phyloP scores from a whole-genome alignment of 306 rosid genomes.

The Acacia acuminata region DNA sequence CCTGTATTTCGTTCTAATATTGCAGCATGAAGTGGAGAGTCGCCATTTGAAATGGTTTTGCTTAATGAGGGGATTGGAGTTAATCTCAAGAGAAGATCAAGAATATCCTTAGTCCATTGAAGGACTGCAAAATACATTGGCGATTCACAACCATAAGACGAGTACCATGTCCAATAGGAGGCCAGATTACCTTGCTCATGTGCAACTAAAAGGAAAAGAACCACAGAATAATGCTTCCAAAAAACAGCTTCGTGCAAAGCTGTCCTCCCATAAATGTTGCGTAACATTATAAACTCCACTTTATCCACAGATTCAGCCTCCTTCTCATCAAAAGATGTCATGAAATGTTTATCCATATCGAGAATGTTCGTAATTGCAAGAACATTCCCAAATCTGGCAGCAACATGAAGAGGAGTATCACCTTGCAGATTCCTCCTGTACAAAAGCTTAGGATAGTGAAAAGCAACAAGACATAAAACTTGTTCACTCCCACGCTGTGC shows the following conservation, averaged over 20 bases:
- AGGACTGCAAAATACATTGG: conserved; percentile 36
- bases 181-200: not conserved
- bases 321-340: no score
- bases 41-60: not conserved
- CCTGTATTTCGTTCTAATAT: not conserved
- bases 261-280: no score
- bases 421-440: not conserved
- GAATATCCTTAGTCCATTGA: not conserved
- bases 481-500: not conserved
- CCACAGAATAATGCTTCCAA: no score
- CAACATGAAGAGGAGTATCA: not conserved
- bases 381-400: no score
- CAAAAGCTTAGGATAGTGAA: not conserved
- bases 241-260: no score
- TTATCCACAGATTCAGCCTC: no score
- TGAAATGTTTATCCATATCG: no score
- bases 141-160: not conserved
- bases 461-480: not conserved
- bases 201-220: no score
- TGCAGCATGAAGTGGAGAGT: conserved; percentile 34
- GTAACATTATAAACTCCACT: no score
- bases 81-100: not conserved
- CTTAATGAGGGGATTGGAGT: not conserved
- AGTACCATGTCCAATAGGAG: not conserved
- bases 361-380: no score